Conservation (phyloP, 2,329 filamentous ascomycete genomes). For the Celoporthe dispersa region DNA sequence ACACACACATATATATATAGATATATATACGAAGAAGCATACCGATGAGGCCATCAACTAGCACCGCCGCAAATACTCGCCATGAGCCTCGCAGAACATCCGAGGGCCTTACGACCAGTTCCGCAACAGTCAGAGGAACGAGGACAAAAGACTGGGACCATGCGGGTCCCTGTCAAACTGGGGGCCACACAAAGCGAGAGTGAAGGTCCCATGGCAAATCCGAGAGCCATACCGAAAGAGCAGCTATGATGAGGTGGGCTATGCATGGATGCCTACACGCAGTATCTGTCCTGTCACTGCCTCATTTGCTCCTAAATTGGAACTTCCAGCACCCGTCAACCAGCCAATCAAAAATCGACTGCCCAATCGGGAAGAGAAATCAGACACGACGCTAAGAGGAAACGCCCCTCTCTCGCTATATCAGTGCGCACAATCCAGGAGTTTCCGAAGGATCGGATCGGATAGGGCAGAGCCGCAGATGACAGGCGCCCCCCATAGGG, state of each 20-base stretch:
- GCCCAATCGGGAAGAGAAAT: background rate
- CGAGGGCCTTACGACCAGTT: background rate
- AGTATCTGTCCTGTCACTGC: background rate
- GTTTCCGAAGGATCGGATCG: background rate
- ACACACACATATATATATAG: too few relatives aligned
- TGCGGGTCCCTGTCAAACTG: background rate
- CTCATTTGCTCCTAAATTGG: background rate
- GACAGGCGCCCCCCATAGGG: background rate
- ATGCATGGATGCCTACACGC: background rate
- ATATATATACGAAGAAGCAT: background rate
- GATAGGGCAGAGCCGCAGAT: constrained; percentile 1
- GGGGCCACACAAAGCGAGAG: background rate
- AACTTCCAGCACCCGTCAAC: background rate
- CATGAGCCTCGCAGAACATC: background rate
- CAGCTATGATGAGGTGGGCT: background rate
- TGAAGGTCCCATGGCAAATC: background rate
- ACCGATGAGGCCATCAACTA: background rate
- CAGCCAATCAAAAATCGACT: background rate
- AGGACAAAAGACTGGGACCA: background rate
- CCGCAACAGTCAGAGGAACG: background rate
- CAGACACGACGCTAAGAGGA: background rate
- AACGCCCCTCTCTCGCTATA: background rate
- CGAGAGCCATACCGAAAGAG: background rate
- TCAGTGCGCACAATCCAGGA: background rate
- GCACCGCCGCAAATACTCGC: constrained; percentile 1